Percentiles rank a stretch among this genome's conserved stretches.
These are phyloP conservation scores for Trichocladium uniseriatum DNA, from an alignment of 495 filamentous ascomycete genomes.

Conservation along the genomic window DNA sequence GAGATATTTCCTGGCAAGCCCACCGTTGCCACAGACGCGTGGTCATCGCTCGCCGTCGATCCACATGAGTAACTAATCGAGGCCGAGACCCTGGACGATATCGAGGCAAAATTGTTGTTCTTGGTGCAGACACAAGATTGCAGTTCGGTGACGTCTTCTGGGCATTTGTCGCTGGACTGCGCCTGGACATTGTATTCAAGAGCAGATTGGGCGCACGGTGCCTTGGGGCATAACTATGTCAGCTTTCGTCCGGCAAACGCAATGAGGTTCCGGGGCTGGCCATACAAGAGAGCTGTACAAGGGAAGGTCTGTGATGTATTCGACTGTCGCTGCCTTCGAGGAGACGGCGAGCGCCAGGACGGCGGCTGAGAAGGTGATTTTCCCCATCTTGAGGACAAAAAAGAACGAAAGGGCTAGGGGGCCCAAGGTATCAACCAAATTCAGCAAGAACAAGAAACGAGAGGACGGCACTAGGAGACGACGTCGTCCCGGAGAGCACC, in stretches of 20 bases:
- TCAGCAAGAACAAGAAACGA: slow-evolving; percentile 5
- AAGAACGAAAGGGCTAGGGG: neutral
- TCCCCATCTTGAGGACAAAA: slow-evolving; percentile 13
- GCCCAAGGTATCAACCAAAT: neutral
- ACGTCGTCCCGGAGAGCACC: neutral
- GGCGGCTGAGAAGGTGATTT: neutral
- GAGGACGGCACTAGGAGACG: slow-evolving; percentile 4
- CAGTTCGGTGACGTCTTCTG: slow-evolving; percentile 30
- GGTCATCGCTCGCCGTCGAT: slow-evolving; percentile 36
- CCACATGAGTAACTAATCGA: slow-evolving; percentile 35
- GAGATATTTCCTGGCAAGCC: neutral
- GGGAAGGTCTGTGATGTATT: slow-evolving; percentile 37
- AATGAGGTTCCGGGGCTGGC: neutral
- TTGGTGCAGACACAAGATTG: slow-evolving; percentile 44
- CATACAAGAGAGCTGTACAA: slow-evolving; percentile 35
- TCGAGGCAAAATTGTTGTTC: slow-evolving; percentile 34
- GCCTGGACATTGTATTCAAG: slow-evolving; percentile 32
- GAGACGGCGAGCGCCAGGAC: slow-evolving; percentile 6
- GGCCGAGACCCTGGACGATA: slow-evolving; percentile 29
- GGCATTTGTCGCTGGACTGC: slow-evolving; percentile 34
- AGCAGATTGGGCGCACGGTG: slow-evolving; percentile 37
- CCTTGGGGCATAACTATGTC: slow-evolving; percentile 21
- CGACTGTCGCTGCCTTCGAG: slow-evolving; percentile 14
- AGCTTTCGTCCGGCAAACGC: neutral
- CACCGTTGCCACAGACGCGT: slow-evolving; percentile 35